Percentiles rank a stretch among this genome's conserved stretches.
Conservation (phyloP, 2,329 filamentous ascomycete genomes). For the Chrysoporthe cubensis region DNA sequence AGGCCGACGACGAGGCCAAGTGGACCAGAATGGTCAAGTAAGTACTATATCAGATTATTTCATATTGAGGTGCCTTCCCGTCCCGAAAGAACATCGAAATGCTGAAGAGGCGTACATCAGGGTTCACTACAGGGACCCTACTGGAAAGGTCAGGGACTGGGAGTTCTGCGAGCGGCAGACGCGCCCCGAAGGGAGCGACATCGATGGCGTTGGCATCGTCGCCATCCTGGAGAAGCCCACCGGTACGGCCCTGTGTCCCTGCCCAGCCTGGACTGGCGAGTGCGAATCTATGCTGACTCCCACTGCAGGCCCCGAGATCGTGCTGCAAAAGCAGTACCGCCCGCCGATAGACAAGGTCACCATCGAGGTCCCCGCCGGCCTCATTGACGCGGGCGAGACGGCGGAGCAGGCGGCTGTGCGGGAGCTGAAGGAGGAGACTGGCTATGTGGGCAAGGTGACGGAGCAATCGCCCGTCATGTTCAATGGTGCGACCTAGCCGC, state of each 20-base stretch:
- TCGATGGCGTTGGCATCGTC: conserved; percentile 76
- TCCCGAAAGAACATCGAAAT: not conserved
- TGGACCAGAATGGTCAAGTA: conserved; percentile 66
- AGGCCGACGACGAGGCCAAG: conserved; percentile 57
- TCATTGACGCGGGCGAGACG: conserved; percentile 66
- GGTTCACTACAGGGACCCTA: conserved; percentile 67
- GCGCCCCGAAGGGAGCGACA: conserved; percentile 61
- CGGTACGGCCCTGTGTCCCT: conserved; percentile 37
- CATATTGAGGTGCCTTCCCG: no score
- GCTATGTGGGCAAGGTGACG: conserved; percentile 60
- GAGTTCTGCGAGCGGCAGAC: conserved; percentile 75
- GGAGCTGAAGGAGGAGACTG: conserved; percentile 69
- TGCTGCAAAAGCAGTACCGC: conserved; percentile 70
- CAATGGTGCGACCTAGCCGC: conserved; percentile 48
- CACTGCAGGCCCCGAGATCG: conserved; percentile 52
- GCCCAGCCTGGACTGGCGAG: conserved; percentile 3
- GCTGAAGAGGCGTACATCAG: conserved; percentile 38
- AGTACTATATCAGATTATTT: conserved; percentile 24
- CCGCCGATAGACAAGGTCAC: conserved; percentile 62
- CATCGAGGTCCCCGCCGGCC: conserved; percentile 68
- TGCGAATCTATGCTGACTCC: not conserved
- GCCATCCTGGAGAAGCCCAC: conserved; percentile 64
- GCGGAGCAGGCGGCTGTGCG: conserved; percentile 64
- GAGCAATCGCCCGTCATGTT: conserved; percentile 70
- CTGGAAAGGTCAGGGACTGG: conserved; percentile 65